Conservation (phyloP, 2,329 filamentous ascomycete genomes). For the Colletotrichum sojae region DNA sequence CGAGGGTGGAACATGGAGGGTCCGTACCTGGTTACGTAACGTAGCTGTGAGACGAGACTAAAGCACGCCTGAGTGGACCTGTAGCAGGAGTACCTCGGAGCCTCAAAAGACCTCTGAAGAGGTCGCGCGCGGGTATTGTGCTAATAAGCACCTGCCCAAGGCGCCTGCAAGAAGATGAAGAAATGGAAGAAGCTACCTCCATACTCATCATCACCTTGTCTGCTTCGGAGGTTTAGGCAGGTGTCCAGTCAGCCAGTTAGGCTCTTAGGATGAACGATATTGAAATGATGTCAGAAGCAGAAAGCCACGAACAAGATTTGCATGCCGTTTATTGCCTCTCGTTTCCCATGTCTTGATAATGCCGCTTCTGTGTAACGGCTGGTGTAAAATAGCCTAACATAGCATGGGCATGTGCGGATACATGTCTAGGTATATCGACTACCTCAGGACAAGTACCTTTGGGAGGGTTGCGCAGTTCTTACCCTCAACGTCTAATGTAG, state of each 20-base stretch:
- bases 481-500: too few relatives aligned
- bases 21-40: slow-evolving; percentile 36
- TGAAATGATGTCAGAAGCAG: not conserved
- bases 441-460: too few relatives aligned
- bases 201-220: too few relatives aligned
- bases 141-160: not conserved
- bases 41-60: slow-evolving; percentile 9
- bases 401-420: too few relatives aligned
- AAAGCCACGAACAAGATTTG: not conserved
- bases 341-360: not conserved
- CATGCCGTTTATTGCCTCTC: not conserved
- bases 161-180: not conserved
- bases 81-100: slow-evolving; percentile 24
- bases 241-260: not conserved
- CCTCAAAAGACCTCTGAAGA: not conserved
- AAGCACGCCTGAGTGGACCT: slow-evolving; percentile 17
- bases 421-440: too few relatives aligned
- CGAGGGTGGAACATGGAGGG: slow-evolving; percentile 15
- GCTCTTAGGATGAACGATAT: not conserved
- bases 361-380: too few relatives aligned
- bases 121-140: slow-evolving; percentile 1
- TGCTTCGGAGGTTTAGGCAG: too few relatives aligned
- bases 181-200: too few relatives aligned
- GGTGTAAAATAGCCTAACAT: too few relatives aligned
- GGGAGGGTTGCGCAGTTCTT: too few relatives aligned